Base-by-base conservation (phyloP, 495 filamentous ascomycete species). In the Podospora appendiculata region DNA sequence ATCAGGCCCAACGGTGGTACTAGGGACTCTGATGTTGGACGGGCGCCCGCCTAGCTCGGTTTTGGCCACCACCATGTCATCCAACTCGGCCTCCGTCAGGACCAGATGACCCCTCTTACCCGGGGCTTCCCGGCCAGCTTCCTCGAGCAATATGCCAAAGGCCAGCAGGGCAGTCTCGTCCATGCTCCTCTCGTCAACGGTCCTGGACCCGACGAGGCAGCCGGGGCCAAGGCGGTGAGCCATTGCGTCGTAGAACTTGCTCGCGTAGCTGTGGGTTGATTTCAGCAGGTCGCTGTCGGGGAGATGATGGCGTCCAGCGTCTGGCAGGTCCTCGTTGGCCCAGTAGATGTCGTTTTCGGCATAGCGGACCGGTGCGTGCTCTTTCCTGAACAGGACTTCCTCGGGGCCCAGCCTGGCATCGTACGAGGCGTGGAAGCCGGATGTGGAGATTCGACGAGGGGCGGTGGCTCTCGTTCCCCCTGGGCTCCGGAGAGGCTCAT, bases 101-200 rank as follows among this genome's bases (percentile, higher is more conserved):
- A 83, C 88, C 50, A 91, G 54, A 66, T 93, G 84, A 4, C 88
- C 90, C 1, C 75, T 85, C 34, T 78, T 72, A 1, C 87, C 89
- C 11, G 95, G 69, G 0, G 68, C 68, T 41, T 85, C 79, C 14
- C 72, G 73, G 5, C 78, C 71, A 49, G 84, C 75, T 63, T 96
- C 90, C 68, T 96, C 90, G 35, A 95, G 65, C 50, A 95, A 59
- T 19, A 96, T 81, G 0, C 89, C 90, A 66, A 94, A 70, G 0
- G 87, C 87, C 52, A 95, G 70, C 48, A 96, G 64, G 1, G 89
- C 89, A 8, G 87, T 92, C 68, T 90, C 90, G 60, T 95, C 87
- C 80, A 96, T 79, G 55, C 81, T 89, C 32, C 76, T 70, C 63
- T 82, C 81, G 49, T 83, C 77, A 41, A 76, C 19, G 6, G 10